A percentile compares a stretch with the other conserved stretches of the same genome.
Evolutionary conservation across 1,284 basidiomycete species (phyloP).

Genomic region (Phellopilus nigrolimitatus): DNA sequence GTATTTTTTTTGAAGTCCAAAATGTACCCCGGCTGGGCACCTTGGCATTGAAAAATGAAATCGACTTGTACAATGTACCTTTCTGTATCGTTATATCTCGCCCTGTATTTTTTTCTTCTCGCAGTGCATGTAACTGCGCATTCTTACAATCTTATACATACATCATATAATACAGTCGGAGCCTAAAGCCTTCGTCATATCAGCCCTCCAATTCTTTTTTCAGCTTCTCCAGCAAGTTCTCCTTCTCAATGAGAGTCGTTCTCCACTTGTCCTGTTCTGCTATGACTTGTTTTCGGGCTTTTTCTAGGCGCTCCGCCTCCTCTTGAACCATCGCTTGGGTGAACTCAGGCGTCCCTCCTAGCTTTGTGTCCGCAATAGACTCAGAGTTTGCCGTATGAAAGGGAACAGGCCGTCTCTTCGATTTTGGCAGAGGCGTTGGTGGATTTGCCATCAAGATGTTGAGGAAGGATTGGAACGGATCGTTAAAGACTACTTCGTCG

Average conservation of each 20-base stretch:
- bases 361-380: slow-evolving; percentile 57
- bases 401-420: slow-evolving; percentile 58
- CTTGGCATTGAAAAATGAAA: slow-evolving; percentile 82
- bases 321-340: slow-evolving; percentile 79
- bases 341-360: slow-evolving; percentile 72
- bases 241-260: slow-evolving; percentile 60
- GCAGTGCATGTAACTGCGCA: no score
- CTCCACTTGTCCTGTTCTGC: slow-evolving; percentile 62
- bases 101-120: neutral
- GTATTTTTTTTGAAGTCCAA: slow-evolving; percentile 45
- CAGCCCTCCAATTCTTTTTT: slow-evolving; percentile 44
- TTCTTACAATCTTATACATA: neutral
- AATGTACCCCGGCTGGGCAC: slow-evolving; percentile 85
- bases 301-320: slow-evolving; percentile 77
- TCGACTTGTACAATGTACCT: neutral
- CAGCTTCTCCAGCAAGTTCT: slow-evolving; percentile 62
- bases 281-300: slow-evolving; percentile 65
- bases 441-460: slow-evolving; percentile 78
- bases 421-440: slow-evolving; percentile 76
- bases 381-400: slow-evolving; percentile 63
- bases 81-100: neutral
- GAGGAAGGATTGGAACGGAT: slow-evolving; percentile 88
- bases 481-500: slow-evolving; percentile 96
- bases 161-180: neutral
- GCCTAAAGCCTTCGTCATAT: neutral